Evolutionary conservation across 2,329 filamentous ascomycete genomes (phyloP), one percentile per base, ranked within the genome.

Genomic region (Aspergillus ochraceus): DNA sequence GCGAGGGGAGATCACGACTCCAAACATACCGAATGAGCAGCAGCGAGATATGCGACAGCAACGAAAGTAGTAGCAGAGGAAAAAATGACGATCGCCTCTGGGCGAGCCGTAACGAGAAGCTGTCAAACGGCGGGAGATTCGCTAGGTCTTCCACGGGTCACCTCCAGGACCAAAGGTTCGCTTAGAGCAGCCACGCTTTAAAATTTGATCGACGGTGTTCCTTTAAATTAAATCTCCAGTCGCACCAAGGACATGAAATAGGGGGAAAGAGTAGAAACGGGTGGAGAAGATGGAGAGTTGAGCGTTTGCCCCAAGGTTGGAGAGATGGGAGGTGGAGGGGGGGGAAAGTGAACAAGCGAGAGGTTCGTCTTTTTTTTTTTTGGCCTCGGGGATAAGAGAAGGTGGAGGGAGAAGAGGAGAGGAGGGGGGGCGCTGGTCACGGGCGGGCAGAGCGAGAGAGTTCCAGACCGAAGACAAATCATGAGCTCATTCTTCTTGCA

Each of bases 101-200:
- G 66, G 60, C 63, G 68, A 71, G 69, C 69, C 68, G 68, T 56
- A 60, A 61, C 60, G 60, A 61, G 59, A 62, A 68, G 70, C 69
- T 68, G 68, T 71, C 69, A 70, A 70, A 70, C 57, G 66, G 69
- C 71, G 71, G 71, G 70, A 72, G 71, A 73, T 71, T 68, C 58
- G 59, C 69, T 69, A 64, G 59, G 60, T 42, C 59, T 70, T 68
- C 71, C 71, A 72, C 70, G 71, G 71, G 64, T 71, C 68, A 49
- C 29, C 46, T 39, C 49, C 60, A 65, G 62, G 59, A 63, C 65
- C 65, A 63, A 62, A 64, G 62, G 64, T 67, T 66, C 67, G 58
- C 59, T 47, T 14, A 58, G 54, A 61, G 57, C 54, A 58, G 60
- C 60, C 60, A 54, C 56, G 45, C 49, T 52, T 30, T 58, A 55